A percentile compares a stretch with the other conserved stretches of the same genome.
Conservation (phyloP, 2,329 filamentous ascomycete species). For the Harringtonia lauricola region DNA sequence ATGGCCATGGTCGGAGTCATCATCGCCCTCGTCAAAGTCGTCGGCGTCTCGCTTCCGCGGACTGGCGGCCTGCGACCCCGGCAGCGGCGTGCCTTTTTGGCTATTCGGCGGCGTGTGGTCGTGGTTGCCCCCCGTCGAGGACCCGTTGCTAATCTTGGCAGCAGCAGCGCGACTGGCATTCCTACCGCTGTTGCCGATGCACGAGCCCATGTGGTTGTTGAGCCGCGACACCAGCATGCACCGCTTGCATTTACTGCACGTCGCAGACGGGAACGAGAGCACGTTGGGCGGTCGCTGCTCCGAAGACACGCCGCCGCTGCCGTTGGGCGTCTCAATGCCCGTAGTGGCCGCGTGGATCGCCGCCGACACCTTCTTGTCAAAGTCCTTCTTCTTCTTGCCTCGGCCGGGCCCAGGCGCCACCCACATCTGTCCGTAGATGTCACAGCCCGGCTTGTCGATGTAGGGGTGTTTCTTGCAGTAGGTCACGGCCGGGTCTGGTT, state of each 20-base stretch:
- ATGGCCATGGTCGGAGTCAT: conserved; percentile 38
- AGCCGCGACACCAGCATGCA: conserved; percentile 54
- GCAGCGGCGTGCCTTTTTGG: conserved; percentile 49
- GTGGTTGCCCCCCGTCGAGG: conserved; percentile 29
- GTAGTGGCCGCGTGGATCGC: conserved; percentile 23
- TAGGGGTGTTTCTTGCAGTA: conserved; percentile 75
- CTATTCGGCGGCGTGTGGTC: conserved; percentile 51
- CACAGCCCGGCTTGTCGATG: conserved; percentile 63
- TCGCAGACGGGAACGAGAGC: conserved; percentile 53
- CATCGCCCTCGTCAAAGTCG: conserved; percentile 41
- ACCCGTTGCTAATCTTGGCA: conserved; percentile 51
- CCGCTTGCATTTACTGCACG: conserved; percentile 56
- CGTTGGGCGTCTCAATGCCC: conserved; percentile 26
- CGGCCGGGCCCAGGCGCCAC: conserved; percentile 58
- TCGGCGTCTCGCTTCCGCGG: conserved; percentile 47
- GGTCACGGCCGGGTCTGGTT: conserved; percentile 54
- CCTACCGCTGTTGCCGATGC: conserved; percentile 54
- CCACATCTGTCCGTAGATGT: conserved; percentile 77
- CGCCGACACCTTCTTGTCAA: conserved; percentile 44
- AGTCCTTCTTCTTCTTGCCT: conserved; percentile 72
- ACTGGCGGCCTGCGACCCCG: conserved; percentile 41
- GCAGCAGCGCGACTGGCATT: conserved; percentile 52
- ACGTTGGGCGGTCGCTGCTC: conserved; percentile 50
- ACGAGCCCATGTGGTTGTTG: conserved; percentile 59
- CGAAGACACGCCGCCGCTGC: conserved; percentile 19